Base-by-base conservation (phyloP, 2,329 filamentous ascomycete species). In the Gnomoniopsis sp. region DNA sequence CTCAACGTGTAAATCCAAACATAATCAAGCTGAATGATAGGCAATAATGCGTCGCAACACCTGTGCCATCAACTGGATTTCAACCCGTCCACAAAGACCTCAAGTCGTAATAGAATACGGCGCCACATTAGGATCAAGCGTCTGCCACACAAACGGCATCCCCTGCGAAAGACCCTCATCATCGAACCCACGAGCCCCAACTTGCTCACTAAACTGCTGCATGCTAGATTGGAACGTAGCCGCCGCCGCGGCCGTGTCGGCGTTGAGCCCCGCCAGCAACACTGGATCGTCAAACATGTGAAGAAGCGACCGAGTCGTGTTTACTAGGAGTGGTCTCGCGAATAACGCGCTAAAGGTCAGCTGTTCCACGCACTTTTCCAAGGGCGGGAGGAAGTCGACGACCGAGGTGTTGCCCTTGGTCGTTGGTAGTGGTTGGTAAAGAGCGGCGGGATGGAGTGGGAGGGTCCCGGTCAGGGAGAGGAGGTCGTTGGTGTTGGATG, bases 131-230 rank as follows among this genome's bases (percentile, higher is more conserved):
- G 65, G 65, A 44, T 66, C 63, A 41, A 66, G 41, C 17, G 59
- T 63, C 56, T 62, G 62, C 65, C 71, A 81, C 1, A 80, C 49
- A 61, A 79, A 79, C 8, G 78, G 78, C 77, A 79, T 79, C 2
- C 77, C 77, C 60, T 74, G 70, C 62, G 71, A 72, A 48, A 80
- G 68, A 0, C 78, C 79, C 6, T 75, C 49, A 3, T 56, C 58
- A 59, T 76, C 76, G 65, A 82, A 80, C 0, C 19, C 60, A 17
- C 75, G 70, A 6, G 58, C 66, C n/a, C 66, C 66, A 11, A 80
- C 66, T 30, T 67, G 62, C 3, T 65, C 55, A 64, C 77, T 79
- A 44, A 78, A 70, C 3, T 46, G 60, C 55, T 66, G 49, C 75
- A 80, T 78, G 19, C 63, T 61, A 10, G 41, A 54, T 63, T 68